Base-by-base conservation (phyloP, 306 rosid species). In the Dalbergia cultrata region DNA sequence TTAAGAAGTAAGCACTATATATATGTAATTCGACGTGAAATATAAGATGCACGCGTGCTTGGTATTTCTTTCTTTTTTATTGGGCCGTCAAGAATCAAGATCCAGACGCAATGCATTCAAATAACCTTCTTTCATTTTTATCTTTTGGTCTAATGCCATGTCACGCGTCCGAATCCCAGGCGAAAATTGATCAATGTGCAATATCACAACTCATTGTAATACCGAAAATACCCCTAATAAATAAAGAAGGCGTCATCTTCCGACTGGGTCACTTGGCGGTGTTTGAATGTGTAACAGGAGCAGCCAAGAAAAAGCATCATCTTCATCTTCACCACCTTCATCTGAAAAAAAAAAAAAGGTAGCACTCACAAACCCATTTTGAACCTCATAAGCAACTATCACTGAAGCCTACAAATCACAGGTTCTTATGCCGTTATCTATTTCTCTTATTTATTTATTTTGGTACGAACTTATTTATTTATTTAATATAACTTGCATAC, bases 361-460 rank as follows among this genome's bases (percentile, higher is more conserved):
- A 21, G 18, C 65, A 5, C 6, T 12, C 43, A 14, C 75, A 3
- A 26, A 33, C 49, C 49, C 6, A 37, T 37, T 65, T 49, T 43
- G n/a, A 68, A 26, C 78, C 50, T 10, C 72, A 13, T 47, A n/a
- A 54, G 59, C 74, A 72, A 37, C 75, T 8, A 49, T 13, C 62
- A 21, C 33, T 33, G 47, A 4, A 12, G 19, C 49, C 54, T 81
- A 35, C 74, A 8, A 58, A 81, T 49, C 75, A 31, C 77, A 73
- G 83, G 82, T 77, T 77, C 78, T 77, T 17, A 35, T 14, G 31
- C 70, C 54, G 14, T 49, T 66, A 1, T 4, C 16, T 21, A 26
- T 26, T n/a, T 18, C 34, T 39, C 0, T 17, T 7, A 10, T 7
- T 21, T 26, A 26, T 1, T 66, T 17, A n/a, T 31, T 10, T 44